Evolutionary conservation across 2,329 filamentous ascomycete genomes (phyloP).

Genomic region (Macrophomina pseudophaseolina): DNA sequence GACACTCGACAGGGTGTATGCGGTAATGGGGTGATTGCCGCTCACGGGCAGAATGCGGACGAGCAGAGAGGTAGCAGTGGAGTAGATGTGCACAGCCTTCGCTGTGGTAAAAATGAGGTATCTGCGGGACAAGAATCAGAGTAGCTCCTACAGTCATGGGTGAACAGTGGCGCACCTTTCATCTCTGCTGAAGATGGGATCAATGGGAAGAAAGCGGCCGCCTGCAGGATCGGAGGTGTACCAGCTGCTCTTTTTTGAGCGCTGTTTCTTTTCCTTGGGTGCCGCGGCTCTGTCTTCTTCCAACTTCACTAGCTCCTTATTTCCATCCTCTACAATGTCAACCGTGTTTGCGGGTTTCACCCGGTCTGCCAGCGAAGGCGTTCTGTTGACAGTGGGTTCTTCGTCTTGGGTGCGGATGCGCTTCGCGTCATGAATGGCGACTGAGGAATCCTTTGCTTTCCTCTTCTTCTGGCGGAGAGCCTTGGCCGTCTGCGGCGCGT

Average conservation of each 20-base stretch:
- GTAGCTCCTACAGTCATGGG: background rate
- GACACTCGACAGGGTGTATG: constrained; percentile 57
- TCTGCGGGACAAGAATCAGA: constrained; percentile 52
- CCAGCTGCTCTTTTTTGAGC: constrained; percentile 20
- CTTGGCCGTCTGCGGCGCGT: background rate
- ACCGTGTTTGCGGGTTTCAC: background rate
- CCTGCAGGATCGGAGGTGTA: constrained; percentile 55
- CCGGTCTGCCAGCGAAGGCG: background rate
- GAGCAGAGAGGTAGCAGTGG: constrained; percentile 78
- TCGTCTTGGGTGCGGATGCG: constrained; percentile 25
- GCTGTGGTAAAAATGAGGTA: constrained; percentile 77
- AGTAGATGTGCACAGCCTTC: constrained; percentile 79
- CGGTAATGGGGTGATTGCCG: constrained; percentile 53
- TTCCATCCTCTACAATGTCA: background rate
- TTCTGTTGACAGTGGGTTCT: background rate
- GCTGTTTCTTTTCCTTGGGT: constrained; percentile 25
- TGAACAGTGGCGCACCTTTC: constrained; percentile 51
- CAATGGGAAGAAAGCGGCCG: constrained; percentile 60
- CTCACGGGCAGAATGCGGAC: constrained; percentile 70
- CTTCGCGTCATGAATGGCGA: constrained; percentile 22
- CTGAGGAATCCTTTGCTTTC: constrained; percentile 23
- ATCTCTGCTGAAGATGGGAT: constrained; percentile 64
- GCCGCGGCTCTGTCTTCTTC: background rate
- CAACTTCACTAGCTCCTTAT: background rate
- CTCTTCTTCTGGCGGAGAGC: constrained; percentile 21